Evolutionary conservation across 805 yeast genomes (phyloP).

Genomic region (Starmerella floricola): DNA sequence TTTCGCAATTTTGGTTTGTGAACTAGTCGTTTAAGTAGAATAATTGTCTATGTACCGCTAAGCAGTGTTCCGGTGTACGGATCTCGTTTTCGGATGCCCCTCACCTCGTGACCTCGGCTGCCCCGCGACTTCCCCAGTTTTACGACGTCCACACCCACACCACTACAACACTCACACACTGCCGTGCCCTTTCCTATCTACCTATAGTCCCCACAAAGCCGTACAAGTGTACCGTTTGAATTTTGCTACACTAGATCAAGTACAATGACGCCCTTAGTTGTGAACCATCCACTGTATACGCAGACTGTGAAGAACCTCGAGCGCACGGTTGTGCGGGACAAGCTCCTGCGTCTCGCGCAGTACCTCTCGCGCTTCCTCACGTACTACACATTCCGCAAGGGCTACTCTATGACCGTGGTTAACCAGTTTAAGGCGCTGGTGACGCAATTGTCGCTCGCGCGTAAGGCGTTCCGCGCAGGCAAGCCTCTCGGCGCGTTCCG

Average conservation of each 20-base stretch:
- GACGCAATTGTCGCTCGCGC: constrained; percentile 49
- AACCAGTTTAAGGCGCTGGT: constrained; percentile 45
- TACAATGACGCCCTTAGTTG: constrained; percentile 5
- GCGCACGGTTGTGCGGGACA: constrained; percentile 57
- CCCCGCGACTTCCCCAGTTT: too few species aligned
- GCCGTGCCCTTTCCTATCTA: too few species aligned
- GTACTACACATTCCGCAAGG: constrained; percentile 46
- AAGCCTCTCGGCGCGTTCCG: constrained; percentile 64
- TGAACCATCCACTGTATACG: constrained; percentile 22
- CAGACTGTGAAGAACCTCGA: constrained; percentile 19
- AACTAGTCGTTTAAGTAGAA: too few species aligned
- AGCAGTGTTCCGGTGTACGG: too few species aligned
- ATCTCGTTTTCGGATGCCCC: not conserved
- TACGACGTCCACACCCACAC: too few species aligned
- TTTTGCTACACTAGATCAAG: too few species aligned
- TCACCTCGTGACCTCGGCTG: constrained; percentile 4
- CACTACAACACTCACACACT: too few species aligned
- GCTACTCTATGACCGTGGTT: constrained; percentile 39
- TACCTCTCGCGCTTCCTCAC: constrained; percentile 66
- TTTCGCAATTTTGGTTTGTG: too few species aligned
- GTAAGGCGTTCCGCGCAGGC: constrained; percentile 74
- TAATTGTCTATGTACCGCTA: too few species aligned
- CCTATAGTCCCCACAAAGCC: too few species aligned
- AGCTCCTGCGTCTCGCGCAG: constrained; percentile 64
- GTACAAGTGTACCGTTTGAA: too few species aligned